Base-by-base conservation (phyloP, 2,329 filamentous ascomycete species). In the Blastomyces parvus region DNA sequence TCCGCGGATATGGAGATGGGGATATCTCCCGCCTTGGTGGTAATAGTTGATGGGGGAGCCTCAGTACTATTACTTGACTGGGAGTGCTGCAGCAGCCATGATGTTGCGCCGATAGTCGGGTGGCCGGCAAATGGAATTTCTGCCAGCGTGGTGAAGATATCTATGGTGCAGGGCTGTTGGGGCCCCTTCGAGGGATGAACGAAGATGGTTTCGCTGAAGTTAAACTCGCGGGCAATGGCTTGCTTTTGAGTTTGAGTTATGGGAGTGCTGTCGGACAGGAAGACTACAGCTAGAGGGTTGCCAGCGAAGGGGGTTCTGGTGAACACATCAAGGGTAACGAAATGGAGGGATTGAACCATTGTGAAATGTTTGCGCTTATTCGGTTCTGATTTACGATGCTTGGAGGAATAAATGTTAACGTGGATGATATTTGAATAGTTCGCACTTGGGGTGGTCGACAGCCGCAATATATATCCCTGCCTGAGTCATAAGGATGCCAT, bases 101-200 rank as follows among this genome's bases (percentile, higher is more conserved):
- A 68, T 40, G 83, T 79, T 7, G 81, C 77, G 60, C 85, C 85
- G 65, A 87, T 80, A 59, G 83, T 84, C 0, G 85, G 84, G 74
- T 87, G 85, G 3, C 85, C 85, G 2, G 84, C 84, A 67, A 87
- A 87, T 14, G 84, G 82, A 22, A 87, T 73, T 72, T 88, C 85
- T 40, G 74, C 70, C 9, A 75, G 69, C 48, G 76, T 71, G 36
- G 83, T 83, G 75, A 86, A 87, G 69, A 87, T 88, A 72, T 86
- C 82, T 67, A 86, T 80, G 59, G 73, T 73, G 55, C 81, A 73
- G 70, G 46, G 17, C 11, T 46, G 70, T 69, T 84, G 83, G 69
- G 84, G 83, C 65, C 81, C 77, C 85, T 53, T 83, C 9, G 70
- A 64, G 46, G 81, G 79, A 74, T 87, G 83, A 30, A 87, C 73